Conservation (phyloP, 2,329 filamentous ascomycete genomes). For the Arthrobotrys sphaeroides region DNA sequence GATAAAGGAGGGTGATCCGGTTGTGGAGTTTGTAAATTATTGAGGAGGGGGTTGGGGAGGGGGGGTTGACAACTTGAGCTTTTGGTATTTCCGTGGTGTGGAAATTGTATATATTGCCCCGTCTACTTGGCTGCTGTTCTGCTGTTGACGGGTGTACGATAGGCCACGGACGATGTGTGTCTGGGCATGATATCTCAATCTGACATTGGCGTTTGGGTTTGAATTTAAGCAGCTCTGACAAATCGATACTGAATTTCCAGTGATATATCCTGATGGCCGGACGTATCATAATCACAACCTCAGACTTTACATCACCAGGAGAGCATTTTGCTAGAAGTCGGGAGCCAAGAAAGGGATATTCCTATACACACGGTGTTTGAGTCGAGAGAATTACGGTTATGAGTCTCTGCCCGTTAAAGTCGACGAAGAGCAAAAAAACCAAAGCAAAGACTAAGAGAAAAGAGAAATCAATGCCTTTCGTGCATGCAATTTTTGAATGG, state of each 20-base stretch:
- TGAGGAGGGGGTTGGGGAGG: neutral
- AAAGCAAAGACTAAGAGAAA: neutral
- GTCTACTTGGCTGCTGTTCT: neutral
- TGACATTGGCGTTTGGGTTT: constrained; percentile 20
- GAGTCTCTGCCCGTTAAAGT: too few relatives aligned
- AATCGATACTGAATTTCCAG: neutral
- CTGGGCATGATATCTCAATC: constrained; percentile 8
- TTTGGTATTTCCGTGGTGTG: too few relatives aligned
- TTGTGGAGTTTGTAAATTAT: constrained; percentile 22
- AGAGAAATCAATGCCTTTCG: neutral
- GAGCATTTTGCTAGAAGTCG: too few relatives aligned
- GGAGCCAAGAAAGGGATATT: too few relatives aligned
- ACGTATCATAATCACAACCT: too few relatives aligned
- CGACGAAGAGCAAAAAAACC: neutral
- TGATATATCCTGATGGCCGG: too few relatives aligned
- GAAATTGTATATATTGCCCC: constrained; percentile 28
- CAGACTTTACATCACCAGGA: too few relatives aligned
- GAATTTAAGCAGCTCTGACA: too few relatives aligned
- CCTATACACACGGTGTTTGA: neutral
- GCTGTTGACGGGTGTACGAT: neutral
- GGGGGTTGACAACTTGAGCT: too few relatives aligned
- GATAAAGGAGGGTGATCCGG: neutral
- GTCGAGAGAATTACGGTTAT: neutral
- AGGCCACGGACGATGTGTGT: neutral
- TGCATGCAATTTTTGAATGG: constrained; percentile 1